A percentile compares a stretch with the other conserved stretches of the same genome.
Conservation (phyloP, 1,284 basidiomycete genomes). For the Ganoderma sinense region DNA sequence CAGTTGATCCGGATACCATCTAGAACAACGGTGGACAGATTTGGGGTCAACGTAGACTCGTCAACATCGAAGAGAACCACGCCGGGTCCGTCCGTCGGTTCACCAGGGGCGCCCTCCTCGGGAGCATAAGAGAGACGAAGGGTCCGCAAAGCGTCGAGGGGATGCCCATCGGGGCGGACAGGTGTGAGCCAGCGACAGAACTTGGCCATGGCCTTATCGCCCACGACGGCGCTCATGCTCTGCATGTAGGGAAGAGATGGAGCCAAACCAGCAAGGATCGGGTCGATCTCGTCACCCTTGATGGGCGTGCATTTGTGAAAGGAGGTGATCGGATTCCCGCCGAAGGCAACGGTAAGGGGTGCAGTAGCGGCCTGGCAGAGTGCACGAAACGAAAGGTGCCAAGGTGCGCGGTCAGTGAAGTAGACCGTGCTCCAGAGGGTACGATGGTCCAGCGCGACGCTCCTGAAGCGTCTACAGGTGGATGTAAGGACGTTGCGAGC, state of each 20-base stretch:
- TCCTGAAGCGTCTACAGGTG: slow-evolving; percentile 57
- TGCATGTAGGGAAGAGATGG: not conserved
- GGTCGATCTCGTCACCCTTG: not conserved
- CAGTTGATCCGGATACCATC: slow-evolving; percentile 67
- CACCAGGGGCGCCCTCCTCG: not conserved
- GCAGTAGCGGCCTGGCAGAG: slow-evolving; percentile 60
- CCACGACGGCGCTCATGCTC: not conserved
- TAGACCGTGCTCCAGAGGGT: slow-evolving; percentile 42
- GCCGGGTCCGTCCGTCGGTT: not conserved
- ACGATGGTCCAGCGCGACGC: slow-evolving; percentile 31
- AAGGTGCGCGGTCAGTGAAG: slow-evolving; percentile 58
- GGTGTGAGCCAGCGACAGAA: slow-evolving; percentile 4
- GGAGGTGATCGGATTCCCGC: slow-evolving; percentile 42
- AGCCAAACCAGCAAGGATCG: not conserved
- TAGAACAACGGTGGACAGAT: slow-evolving; percentile 55
- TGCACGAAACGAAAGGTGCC: slow-evolving; percentile 44
- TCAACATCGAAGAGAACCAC: slow-evolving; percentile 8
- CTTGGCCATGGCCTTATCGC: not conserved
- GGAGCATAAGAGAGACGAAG: not conserved
- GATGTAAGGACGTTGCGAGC: slow-evolving; percentile 55
- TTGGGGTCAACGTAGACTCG: slow-evolving; percentile 26
- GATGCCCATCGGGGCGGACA: not conserved
- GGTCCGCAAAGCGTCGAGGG: not conserved
- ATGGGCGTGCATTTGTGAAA: not conserved
- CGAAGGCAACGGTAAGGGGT: slow-evolving; percentile 63